A percentile compares a stretch with the other conserved stretches of the same genome.
These are phyloP conservation scores for Elsinoe necatrix DNA, from an alignment of 2,329 filamentous ascomycete genomes.

Conservation along the genomic window DNA sequence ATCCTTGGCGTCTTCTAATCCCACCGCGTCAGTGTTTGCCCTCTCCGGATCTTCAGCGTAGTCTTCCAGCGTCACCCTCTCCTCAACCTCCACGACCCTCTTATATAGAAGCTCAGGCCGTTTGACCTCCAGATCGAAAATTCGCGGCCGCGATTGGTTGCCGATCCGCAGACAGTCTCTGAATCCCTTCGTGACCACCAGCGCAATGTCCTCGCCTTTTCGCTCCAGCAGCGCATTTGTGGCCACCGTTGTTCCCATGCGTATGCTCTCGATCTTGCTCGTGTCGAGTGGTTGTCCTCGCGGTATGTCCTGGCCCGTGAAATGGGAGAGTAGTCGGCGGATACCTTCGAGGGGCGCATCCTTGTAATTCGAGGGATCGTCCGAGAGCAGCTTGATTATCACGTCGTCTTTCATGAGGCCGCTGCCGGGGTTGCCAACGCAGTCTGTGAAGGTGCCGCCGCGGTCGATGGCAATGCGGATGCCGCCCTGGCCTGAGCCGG, in stretches of 20 bases:
- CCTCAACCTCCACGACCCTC: conserved; percentile 77
- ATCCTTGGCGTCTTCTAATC: conserved; percentile 38
- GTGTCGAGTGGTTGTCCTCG: conserved; percentile 75
- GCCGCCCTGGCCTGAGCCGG: conserved; percentile 40
- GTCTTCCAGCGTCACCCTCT: conserved; percentile 83
- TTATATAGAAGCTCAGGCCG: conserved; percentile 85
- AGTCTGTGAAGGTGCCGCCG: conserved; percentile 88
- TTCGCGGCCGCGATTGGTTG: conserved; percentile 80
- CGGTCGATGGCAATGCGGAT: conserved; percentile 70
- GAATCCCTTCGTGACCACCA: conserved; percentile 83
- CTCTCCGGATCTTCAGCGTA: conserved; percentile 80
- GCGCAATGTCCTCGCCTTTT: conserved; percentile 79
- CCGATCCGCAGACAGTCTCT: conserved; percentile 81
- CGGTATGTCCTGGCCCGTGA: conserved; percentile 65
- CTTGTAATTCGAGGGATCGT: conserved; percentile 81
- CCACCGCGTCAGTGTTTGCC: conserved; percentile 46
- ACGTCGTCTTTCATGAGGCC: conserved; percentile 64
- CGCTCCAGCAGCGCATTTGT: conserved; percentile 86
- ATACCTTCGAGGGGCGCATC: conserved; percentile 91
- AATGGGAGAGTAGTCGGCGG: conserved; percentile 71
- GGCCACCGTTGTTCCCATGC: conserved; percentile 92
- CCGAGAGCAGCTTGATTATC: conserved; percentile 80
- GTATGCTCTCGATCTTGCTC: conserved; percentile 74
- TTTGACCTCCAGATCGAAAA: conserved; percentile 81
- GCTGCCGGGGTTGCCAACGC: conserved; percentile 68